These are phyloP conservation scores for Xylaria multiplex DNA, from an alignment of 2,329 filamentous ascomycete genomes.

Conservation along the genomic window DNA sequence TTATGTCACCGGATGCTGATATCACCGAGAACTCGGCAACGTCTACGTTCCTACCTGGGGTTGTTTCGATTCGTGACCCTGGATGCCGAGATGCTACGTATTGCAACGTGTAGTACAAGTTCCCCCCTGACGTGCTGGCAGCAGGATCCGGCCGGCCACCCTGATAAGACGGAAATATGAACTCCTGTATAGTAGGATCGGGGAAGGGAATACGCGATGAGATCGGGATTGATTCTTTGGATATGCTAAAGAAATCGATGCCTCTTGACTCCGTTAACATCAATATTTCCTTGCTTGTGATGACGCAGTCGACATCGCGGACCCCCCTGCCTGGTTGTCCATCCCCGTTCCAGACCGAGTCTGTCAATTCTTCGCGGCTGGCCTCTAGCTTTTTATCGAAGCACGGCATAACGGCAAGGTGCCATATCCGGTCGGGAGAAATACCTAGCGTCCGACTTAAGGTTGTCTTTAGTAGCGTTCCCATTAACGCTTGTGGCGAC, in stretches of 20 bases:
- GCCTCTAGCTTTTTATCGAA: constrained; percentile 99
- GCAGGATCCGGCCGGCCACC: constrained; percentile 58
- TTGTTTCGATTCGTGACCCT: constrained; percentile 75
- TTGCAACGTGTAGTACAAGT: constrained; percentile 84
- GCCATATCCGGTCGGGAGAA: constrained; percentile 85
- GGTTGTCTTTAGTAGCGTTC: constrained; percentile 88
- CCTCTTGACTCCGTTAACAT: constrained; percentile 85
- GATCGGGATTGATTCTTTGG: constrained; percentile 64
- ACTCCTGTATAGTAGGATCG: constrained; percentile 73
- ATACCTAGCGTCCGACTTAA: constrained; percentile 78
- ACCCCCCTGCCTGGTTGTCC: constrained; percentile 65
- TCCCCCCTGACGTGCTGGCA: constrained; percentile 87
- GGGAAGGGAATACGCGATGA: constrained; percentile 71
- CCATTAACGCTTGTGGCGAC: constrained; percentile 91
- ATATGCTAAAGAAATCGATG: constrained; percentile 78
- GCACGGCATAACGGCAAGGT: constrained; percentile 95
- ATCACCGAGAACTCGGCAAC: constrained; percentile 85
- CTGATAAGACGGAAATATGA: constrained; percentile 73
- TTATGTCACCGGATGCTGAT: constrained; percentile 62
- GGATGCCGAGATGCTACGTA: constrained; percentile 76
- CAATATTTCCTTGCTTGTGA: constrained; percentile 93
- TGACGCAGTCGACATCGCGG: constrained; percentile 96
- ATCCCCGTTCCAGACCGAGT: constrained; percentile 73
- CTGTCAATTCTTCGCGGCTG: constrained; percentile 89
- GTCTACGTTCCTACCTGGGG: constrained; percentile 86